Conservation (phyloP, 163 green algal species). For the Scenedesmus sp. region DNA sequence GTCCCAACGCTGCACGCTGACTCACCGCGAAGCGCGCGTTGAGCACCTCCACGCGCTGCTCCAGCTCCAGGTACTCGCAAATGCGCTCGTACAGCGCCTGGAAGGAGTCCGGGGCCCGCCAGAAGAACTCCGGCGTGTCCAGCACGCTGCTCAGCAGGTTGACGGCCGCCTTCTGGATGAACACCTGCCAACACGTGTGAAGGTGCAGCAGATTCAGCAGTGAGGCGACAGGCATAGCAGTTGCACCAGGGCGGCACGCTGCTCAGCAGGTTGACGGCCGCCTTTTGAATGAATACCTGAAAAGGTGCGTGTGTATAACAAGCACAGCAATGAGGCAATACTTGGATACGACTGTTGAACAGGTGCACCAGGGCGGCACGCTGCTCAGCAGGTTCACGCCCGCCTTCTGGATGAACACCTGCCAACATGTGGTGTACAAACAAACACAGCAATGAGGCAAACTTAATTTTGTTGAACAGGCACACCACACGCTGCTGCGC, state of each 20-base stretch:
- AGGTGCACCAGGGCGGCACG: slow-evolving; percentile 62
- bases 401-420: slow-evolving; percentile 47
- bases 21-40: slow-evolving; percentile 87
- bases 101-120: slow-evolving; percentile 82
- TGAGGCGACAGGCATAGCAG: not conserved
- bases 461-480: too few relatives aligned
- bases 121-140: slow-evolving; percentile 92
- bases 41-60: slow-evolving; percentile 87
- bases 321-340: not conserved
- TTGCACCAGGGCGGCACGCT: slow-evolving; percentile 67
- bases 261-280: slow-evolving; percentile 81
- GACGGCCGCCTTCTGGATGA: slow-evolving; percentile 70
- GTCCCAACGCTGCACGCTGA: not conserved
- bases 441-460: too few relatives aligned
- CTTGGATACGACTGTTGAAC: too few relatives aligned
- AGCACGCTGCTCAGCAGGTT: slow-evolving; percentile 87
- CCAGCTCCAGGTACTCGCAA: slow-evolving; percentile 92
- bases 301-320: not conserved
- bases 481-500: too few relatives aligned
- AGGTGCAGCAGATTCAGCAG: not conserved
- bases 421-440: too few relatives aligned
- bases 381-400: slow-evolving; percentile 84
- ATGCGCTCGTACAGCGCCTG: slow-evolving; percentile 83
- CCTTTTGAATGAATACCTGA: slow-evolving; percentile 67
- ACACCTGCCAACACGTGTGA: slow-evolving; percentile 40